Percentiles rank a stretch among this genome's conserved stretches.
These are phyloP conservation scores for Pilasporangium apinafurcum DNA, from an alignment of 352 stramenopile species.

Conservation along the genomic window DNA sequence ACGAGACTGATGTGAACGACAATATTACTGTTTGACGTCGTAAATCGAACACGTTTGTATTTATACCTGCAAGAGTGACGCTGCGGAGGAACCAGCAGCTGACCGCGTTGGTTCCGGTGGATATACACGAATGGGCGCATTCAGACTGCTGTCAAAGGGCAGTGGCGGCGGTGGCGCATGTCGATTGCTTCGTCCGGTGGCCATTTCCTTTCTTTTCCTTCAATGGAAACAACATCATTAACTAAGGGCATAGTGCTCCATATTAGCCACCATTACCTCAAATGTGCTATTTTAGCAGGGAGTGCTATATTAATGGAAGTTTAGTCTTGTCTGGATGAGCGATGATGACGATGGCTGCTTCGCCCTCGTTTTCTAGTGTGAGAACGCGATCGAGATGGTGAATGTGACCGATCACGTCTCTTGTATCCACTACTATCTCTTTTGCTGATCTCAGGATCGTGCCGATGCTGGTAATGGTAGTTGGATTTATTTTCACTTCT, in stretches of 20 bases:
- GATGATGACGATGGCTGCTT: too few species aligned
- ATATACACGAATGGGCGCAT: constrained; percentile 54
- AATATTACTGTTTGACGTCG: too few species aligned
- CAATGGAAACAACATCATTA: neutral
- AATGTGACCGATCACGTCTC: too few species aligned
- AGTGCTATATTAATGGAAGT: too few species aligned
- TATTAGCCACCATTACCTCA: too few species aligned
- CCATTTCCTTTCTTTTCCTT: constrained; percentile 1
- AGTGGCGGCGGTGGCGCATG: constrained; percentile 4
- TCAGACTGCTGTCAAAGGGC: constrained; percentile 24
- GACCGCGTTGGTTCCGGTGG: constrained; percentile 20
- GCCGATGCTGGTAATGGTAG: neutral
- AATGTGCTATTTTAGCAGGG: too few species aligned
- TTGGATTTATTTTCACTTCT: neutral
- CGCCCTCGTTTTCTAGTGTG: too few species aligned
- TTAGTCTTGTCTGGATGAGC: too few species aligned
- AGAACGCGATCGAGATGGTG: too few species aligned
- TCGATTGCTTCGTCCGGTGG: constrained; percentile 3
- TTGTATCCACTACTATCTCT: too few species aligned
- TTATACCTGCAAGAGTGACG: constrained; percentile 4
- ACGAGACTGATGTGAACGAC: neutral
- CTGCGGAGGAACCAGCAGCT: constrained; percentile 2
- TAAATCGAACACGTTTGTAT: neutral
- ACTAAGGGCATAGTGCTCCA: too few species aligned
- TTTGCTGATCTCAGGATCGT: too few species aligned